phyloP scores from a whole-genome alignment of 768 basidiomycete genomes.

The Suillus cothurnatus region DNA sequence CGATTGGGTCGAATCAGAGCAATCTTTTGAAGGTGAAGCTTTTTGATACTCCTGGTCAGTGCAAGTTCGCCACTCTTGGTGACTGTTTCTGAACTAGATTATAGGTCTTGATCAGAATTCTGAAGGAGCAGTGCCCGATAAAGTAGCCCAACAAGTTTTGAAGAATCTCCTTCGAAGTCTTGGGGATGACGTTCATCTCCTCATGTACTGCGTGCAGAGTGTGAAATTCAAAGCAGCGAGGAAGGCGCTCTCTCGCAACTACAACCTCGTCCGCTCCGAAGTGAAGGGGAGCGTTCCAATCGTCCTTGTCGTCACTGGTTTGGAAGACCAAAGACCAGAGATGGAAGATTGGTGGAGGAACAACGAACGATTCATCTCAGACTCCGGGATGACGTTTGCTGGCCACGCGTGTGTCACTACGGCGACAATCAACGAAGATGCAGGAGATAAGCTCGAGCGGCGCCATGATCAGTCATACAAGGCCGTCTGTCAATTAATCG shows the following conservation, averaged over 20 bases:
- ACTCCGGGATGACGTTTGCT: constrained; percentile 16
- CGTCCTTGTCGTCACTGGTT: constrained; percentile 34
- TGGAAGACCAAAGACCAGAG: constrained; percentile 33
- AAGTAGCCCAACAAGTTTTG: constrained; percentile 28
- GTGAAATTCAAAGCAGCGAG: too few relatives aligned
- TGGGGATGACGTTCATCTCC: constrained; percentile 27
- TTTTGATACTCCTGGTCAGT: too few relatives aligned
- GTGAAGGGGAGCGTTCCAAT: constrained; percentile 36
- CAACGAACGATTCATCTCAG: constrained; percentile 30
- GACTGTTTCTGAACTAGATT: too few relatives aligned
- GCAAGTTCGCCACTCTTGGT: too few relatives aligned
- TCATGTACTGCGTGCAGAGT: constrained; percentile 37
- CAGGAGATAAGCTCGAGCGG: too few relatives aligned
- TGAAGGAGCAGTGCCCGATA: constrained; percentile 27
- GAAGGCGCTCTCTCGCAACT: too few relatives aligned
- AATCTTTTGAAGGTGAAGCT: too few relatives aligned
- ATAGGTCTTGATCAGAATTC: constrained; percentile 13
- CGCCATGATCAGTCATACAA: constrained; percentile 20
- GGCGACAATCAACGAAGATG: constrained; percentile 6
- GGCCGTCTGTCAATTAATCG: constrained; percentile 14
- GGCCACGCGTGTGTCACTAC: too few relatives aligned
- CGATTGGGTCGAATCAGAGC: too few relatives aligned
- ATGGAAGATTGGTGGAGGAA: constrained; percentile 43
- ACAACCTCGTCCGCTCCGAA: constrained; percentile 30
- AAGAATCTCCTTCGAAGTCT: constrained; percentile 36